These are phyloP conservation scores for Phytophthora idaei DNA, from an alignment of 352 stramenopile species.

Conservation along the genomic window DNA sequence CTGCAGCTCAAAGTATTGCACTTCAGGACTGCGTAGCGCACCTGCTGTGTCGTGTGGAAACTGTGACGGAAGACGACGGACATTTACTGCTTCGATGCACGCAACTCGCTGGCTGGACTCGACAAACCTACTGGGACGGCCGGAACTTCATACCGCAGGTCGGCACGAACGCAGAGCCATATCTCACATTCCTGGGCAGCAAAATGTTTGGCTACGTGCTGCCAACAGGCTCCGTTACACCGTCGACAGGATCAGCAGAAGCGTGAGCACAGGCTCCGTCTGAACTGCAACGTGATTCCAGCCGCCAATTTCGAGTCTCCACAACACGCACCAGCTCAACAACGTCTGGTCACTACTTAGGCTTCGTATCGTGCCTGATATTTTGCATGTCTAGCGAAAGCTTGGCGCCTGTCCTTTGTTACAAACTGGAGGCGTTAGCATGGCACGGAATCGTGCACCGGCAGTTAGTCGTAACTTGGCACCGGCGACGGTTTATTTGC, in stretches of 20 bases:
- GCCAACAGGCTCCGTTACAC: conserved; percentile 8
- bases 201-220: conserved; percentile 79
- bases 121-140: conserved; percentile 78
- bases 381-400: conserved; percentile 17
- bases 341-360: background rate
- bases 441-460: background rate
- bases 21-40: conserved; percentile 67
- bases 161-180: conserved; percentile 40
- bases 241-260: conserved; percentile 15
- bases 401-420: conserved; percentile 27
- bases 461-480: conserved; percentile 26
- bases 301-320: conserved; percentile 8
- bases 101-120: conserved; percentile 65
- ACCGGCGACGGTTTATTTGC: conserved; percentile 25
- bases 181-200: conserved; percentile 85
- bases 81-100: conserved; percentile 75
- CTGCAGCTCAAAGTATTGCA: conserved; percentile 42
- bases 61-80: conserved; percentile 65
- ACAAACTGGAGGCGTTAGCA: background rate
- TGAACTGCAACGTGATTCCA: conserved; percentile 14
- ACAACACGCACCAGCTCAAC: conserved; percentile 2
- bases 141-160: conserved; percentile 71
- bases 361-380: background rate
- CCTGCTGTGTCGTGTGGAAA: conserved; percentile 71
- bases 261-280: conserved; percentile 20